These are phyloP conservation scores for Fusarium sp. DNA, from an alignment of 2,329 filamentous ascomycete species.

Conservation along the genomic window DNA sequence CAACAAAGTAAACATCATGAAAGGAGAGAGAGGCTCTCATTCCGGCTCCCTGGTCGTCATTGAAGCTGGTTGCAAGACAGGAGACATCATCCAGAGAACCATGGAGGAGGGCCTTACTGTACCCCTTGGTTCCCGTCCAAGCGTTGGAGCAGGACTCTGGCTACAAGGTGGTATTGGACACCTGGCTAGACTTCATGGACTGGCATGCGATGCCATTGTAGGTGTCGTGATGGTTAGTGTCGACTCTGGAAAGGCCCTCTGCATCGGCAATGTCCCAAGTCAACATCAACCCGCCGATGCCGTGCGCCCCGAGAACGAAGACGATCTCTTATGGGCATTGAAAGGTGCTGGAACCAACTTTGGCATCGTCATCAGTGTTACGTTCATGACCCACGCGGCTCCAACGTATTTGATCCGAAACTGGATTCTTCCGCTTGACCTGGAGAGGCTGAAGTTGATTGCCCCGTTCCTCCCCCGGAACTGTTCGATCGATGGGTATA, in stretches of 20 bases:
- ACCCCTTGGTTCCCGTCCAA: slow-evolving; percentile 69
- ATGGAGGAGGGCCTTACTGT: slow-evolving; percentile 62
- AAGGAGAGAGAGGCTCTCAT: slow-evolving; percentile 21
- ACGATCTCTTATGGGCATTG: slow-evolving; percentile 65
- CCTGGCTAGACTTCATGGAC: slow-evolving; percentile 63
- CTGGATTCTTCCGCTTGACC: slow-evolving; percentile 43
- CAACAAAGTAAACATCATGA: slow-evolving; percentile 58
- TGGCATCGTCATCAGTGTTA: slow-evolving; percentile 65
- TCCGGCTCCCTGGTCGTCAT: slow-evolving; percentile 56
- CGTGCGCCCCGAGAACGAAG: slow-evolving; percentile 58
- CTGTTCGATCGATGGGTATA: slow-evolving; percentile 64
- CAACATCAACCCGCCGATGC: slow-evolving; percentile 54
- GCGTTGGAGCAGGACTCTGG: slow-evolving; percentile 71
- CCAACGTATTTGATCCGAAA: slow-evolving; percentile 53
- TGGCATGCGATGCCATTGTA: slow-evolving; percentile 69
- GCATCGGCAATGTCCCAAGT: slow-evolving; percentile 61
- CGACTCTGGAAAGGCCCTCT: slow-evolving; percentile 57
- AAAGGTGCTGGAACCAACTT: slow-evolving; percentile 70
- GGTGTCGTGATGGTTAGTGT: slow-evolving; percentile 68
- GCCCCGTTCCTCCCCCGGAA: slow-evolving; percentile 46
- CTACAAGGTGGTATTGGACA: slow-evolving; percentile 74
- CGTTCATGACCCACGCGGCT: slow-evolving; percentile 58
- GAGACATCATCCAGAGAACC: slow-evolving; percentile 61
- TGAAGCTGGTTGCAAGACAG: slow-evolving; percentile 66
- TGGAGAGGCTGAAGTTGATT: no score